Evolutionary conservation across 192 early-diverging fungal species (phyloP).

Genomic region (Backusella mclennaniae): DNA sequence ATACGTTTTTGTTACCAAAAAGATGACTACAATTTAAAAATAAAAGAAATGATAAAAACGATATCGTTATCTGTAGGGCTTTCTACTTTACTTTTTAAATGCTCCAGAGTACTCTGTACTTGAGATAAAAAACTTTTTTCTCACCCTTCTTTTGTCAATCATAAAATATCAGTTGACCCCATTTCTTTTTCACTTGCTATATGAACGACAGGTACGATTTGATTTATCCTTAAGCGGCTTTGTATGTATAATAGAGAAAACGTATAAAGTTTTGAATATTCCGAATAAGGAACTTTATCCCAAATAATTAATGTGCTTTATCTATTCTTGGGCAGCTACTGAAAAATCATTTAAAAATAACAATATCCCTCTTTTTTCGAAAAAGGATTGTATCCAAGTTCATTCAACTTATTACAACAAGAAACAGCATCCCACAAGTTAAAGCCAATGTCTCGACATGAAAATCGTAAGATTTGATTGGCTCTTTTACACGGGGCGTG

Average conservation of each 20-base stretch:
- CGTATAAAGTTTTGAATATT: background rate
- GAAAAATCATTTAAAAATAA: background rate
- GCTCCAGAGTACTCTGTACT: background rate
- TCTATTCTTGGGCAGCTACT: background rate
- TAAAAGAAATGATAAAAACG: background rate
- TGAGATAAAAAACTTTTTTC: background rate
- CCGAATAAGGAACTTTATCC: background rate
- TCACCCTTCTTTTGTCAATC: constrained; percentile 1
- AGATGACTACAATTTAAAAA: background rate
- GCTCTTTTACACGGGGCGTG: background rate
- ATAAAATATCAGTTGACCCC: background rate
- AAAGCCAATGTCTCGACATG: background rate
- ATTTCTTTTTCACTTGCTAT: background rate
- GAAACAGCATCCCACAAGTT: background rate
- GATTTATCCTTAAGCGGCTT: background rate
- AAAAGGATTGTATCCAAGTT: background rate
- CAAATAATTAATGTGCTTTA: background rate
- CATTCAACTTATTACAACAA: background rate
- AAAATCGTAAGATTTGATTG: background rate
- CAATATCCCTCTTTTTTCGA: background rate
- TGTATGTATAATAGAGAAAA: background rate
- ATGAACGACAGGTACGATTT: constrained; percentile 8
- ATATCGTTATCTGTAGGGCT: background rate
- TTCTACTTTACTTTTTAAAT: background rate
- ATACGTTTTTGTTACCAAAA: background rate